phyloP scores from a whole-genome alignment of 108 stramenopile genomes.

The Mayamaea pseudoterrestris region DNA sequence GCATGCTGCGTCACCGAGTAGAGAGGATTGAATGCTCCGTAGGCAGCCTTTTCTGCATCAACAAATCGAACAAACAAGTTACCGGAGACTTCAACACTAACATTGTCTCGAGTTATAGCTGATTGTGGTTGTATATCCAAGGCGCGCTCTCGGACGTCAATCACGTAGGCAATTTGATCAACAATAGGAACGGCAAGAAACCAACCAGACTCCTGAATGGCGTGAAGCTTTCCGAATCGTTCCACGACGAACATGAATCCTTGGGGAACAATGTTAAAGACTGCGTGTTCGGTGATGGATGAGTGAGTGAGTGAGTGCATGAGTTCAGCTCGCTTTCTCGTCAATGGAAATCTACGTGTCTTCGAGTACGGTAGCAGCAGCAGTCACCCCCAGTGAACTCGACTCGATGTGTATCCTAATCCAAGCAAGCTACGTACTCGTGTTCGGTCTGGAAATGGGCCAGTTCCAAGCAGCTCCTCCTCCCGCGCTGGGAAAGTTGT shows the following conservation, averaged over 20 bases:
- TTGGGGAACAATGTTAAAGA: constrained; percentile 90
- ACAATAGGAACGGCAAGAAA: constrained; percentile 91
- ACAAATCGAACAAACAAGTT: constrained; percentile 94
- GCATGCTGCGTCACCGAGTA: constrained; percentile 94
- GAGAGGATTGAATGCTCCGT: constrained; percentile 91
- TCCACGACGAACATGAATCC: constrained; percentile 87
- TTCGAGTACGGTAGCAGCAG: too few species aligned
- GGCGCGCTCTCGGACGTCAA: constrained; percentile 91
- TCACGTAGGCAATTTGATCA: constrained; percentile 87
- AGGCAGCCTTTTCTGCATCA: constrained; percentile 84
- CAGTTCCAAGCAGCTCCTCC: constrained; percentile 33
- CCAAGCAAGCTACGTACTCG: too few species aligned
- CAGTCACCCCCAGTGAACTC: too few species aligned
- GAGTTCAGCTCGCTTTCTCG: too few species aligned
- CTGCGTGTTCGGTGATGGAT: too few species aligned
- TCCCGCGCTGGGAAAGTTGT: too few species aligned
- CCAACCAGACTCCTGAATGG: constrained; percentile 57
- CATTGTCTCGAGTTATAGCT: constrained; percentile 96
- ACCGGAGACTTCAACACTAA: constrained; percentile 92
- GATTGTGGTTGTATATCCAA: constrained; percentile 87
- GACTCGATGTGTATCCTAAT: too few species aligned
- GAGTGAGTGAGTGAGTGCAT: too few species aligned
- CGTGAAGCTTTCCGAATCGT: constrained; percentile 7
- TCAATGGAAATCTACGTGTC: too few species aligned
- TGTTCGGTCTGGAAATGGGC: constrained; percentile 80